phyloP scores from a whole-genome alignment of 495 filamentous ascomycete genomes.

The Aspergillus biplanus region DNA sequence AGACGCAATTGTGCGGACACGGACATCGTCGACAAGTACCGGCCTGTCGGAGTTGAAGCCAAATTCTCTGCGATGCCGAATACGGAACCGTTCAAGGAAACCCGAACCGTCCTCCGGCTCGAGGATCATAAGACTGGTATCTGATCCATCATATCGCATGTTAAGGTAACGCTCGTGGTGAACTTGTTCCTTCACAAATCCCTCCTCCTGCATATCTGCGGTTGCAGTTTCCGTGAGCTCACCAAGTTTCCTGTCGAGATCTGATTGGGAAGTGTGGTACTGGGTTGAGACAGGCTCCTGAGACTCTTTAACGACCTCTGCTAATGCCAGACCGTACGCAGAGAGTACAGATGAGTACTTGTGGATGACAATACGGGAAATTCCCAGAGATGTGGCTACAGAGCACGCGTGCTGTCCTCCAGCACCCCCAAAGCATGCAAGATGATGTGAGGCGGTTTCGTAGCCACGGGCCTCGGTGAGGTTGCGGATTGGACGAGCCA shows the following conservation, averaged over 20 bases:
- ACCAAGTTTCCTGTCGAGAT: conserved; percentile 38
- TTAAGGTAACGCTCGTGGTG: conserved; percentile 56
- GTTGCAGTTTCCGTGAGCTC: conserved; percentile 38
- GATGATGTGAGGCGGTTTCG: conserved; percentile 52
- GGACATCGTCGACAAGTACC: conserved; percentile 57
- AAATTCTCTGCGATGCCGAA: conserved; percentile 55
- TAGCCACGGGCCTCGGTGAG: conserved; percentile 56
- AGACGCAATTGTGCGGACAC: conserved; percentile 51
- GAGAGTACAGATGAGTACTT: conserved; percentile 56
- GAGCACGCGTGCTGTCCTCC: conserved; percentile 59
- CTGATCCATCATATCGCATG: conserved; percentile 57
- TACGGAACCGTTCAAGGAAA: conserved; percentile 48
- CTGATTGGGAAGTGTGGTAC: conserved; percentile 38
- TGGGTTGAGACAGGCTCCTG: conserved; percentile 51
- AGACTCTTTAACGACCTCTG: conserved; percentile 56
- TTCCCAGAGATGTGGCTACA: conserved; percentile 53
- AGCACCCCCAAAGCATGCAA: conserved; percentile 59
- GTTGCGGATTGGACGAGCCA: conserved; percentile 58
- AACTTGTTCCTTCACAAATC: conserved; percentile 45
- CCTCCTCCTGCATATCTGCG: conserved; percentile 42
- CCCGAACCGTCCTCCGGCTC: conserved; percentile 43
- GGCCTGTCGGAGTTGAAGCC: conserved; percentile 54
- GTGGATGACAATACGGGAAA: conserved; percentile 58
- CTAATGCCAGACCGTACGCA: conserved; percentile 57
- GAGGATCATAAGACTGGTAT: conserved; percentile 57